These are phyloP conservation scores for Phytophthora vignae DNA, from an alignment of 352 stramenopile species.

Conservation along the genomic window DNA sequence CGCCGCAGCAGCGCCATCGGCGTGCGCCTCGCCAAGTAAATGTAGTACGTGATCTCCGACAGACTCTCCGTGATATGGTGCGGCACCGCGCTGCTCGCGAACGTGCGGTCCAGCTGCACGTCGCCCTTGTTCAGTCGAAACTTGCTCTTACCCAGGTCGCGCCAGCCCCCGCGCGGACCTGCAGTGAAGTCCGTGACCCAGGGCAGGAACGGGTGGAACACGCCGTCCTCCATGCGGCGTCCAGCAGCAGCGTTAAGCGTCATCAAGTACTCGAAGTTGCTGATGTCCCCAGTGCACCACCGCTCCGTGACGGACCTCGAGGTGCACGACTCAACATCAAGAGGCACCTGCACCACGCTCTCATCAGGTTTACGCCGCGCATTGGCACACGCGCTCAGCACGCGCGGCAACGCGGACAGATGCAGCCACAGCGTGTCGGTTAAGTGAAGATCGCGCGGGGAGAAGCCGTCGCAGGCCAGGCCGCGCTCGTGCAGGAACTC, in stretches of 20 bases:
- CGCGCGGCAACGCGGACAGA: conserved; percentile 48
- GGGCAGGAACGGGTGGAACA: conserved; percentile 94
- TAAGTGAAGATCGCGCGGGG: conserved; percentile 51
- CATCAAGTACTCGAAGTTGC: conserved; percentile 96
- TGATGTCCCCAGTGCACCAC: conserved; percentile 91
- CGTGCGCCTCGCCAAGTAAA: conserved; percentile 94
- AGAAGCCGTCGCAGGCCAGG: conserved; percentile 53
- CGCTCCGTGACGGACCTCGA: conserved; percentile 72
- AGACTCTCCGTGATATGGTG: conserved; percentile 97
- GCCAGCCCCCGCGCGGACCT: conserved; percentile 63
- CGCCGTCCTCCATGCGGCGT: conserved; percentile 72
- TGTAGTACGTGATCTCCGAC: conserved; percentile 96
- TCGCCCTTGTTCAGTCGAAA: conserved; percentile 97
- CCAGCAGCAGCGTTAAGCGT: conserved; percentile 91
- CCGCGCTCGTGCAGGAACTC: conserved; percentile 53
- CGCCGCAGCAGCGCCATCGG: conserved; percentile 85
- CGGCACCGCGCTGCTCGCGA: conserved; percentile 81
- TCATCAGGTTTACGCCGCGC: not conserved
- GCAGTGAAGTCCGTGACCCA: conserved; percentile 95
- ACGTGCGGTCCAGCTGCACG: conserved; percentile 92
- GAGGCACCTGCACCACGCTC: conserved; percentile 7
- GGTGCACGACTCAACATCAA: conserved; percentile 20
- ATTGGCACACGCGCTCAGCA: conserved; percentile 14
- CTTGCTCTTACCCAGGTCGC: conserved; percentile 93
- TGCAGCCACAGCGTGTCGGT: conserved; percentile 62